Conservation (phyloP, 108 stramenopile species). For the Cyclotella atomus region DNA sequence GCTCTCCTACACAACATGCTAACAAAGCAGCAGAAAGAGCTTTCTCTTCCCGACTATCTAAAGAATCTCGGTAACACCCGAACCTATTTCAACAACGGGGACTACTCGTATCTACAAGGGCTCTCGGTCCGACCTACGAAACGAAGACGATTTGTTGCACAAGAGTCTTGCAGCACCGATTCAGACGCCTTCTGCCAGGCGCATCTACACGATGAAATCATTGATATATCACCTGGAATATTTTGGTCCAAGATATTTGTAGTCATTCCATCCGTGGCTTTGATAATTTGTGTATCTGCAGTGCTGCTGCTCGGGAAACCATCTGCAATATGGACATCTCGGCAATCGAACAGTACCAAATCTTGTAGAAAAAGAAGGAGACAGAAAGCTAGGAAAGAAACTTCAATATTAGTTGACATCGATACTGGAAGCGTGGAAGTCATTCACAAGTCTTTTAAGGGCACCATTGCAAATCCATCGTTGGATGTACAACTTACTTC, state of each 20-base stretch:
- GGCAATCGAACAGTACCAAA: neutral
- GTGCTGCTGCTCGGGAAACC: neutral
- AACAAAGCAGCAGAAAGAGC: neutral
- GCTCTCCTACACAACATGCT: too few relatives aligned
- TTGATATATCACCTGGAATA: too few relatives aligned
- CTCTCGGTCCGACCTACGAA: slow-evolving; percentile 19
- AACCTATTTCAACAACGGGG: slow-evolving; percentile 2
- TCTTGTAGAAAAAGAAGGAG: slow-evolving; percentile 15
- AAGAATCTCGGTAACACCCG: neutral
- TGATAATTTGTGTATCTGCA: neutral
- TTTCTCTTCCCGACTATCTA: slow-evolving; percentile 14
- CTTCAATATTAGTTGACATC: neutral
- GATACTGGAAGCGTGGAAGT: neutral
- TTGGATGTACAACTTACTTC: neutral
- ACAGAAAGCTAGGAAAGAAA: neutral
- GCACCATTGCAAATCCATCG: neutral
- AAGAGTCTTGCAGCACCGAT: neutral
- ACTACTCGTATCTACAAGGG: slow-evolving; percentile 20
- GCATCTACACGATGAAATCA: neutral
- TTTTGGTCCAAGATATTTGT: neutral
- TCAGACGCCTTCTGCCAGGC: neutral
- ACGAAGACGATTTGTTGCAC: slow-evolving; percentile 1
- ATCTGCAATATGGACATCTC: too few relatives aligned
- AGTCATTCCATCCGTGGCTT: neutral
- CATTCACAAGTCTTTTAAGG: neutral